A percentile compares a stretch with the other conserved stretches of the same genome.
These are phyloP conservation scores for Candolleomyces eurysporus DNA, from an alignment of 768 basidiomycete genomes.

Conservation along the genomic window DNA sequence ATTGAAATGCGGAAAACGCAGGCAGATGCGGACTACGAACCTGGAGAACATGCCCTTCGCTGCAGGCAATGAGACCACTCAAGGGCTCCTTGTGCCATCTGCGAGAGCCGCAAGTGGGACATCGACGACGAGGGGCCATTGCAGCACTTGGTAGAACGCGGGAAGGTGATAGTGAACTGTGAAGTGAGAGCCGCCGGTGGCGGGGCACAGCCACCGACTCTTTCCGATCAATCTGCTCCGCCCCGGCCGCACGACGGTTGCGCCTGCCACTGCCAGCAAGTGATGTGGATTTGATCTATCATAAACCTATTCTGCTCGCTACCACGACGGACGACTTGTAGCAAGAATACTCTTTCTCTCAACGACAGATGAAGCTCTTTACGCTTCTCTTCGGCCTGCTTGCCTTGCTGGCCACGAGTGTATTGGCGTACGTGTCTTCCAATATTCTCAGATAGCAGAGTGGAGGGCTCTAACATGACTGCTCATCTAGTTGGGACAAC, in stretches of 20 bases:
- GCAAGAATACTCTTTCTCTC: background rate
- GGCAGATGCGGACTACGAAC: slow-evolving; percentile 35
- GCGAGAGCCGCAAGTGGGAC: slow-evolving; percentile 77
- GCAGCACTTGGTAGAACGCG: too few species aligned
- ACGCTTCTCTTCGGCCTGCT: slow-evolving; percentile 45
- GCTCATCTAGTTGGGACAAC: slow-evolving; percentile 65
- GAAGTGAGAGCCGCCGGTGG: too few species aligned
- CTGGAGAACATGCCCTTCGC: slow-evolving; percentile 89
- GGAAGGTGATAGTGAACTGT: too few species aligned
- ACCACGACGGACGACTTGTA: background rate
- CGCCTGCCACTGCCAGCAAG: background rate
- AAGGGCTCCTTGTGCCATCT: slow-evolving; percentile 87
- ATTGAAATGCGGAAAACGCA: background rate
- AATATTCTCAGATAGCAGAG: background rate
- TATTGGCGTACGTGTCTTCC: slow-evolving; percentile 52
- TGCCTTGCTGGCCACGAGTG: slow-evolving; percentile 50
- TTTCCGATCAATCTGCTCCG: too few species aligned
- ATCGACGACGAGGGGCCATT: slow-evolving; percentile 66
- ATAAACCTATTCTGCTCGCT: background rate
- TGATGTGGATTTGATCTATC: background rate
- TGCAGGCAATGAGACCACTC: slow-evolving; percentile 80
- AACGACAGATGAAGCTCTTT: slow-evolving; percentile 45
- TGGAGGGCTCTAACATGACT: slow-evolving; percentile 8
- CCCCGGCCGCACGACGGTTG: too few species aligned
- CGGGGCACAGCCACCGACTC: too few species aligned